Base-by-base conservation (phyloP, 225 moss, liverwort and hornwort genomes). In the Physcomitrium patens region DNA sequence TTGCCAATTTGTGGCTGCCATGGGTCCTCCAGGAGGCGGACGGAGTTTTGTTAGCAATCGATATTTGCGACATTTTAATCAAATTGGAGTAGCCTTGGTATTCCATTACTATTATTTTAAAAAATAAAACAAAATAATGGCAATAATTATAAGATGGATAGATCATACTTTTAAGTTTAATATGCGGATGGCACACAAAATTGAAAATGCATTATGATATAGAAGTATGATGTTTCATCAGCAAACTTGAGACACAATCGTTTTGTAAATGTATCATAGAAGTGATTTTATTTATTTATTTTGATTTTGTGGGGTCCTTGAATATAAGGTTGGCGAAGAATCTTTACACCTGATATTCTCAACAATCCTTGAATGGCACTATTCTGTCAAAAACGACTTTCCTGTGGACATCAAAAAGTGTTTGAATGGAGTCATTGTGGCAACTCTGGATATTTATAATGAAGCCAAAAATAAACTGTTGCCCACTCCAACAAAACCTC, bases 21-120 rank as follows among this genome's bases (percentile, higher is more conserved):
- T 96, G 96, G 96, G 96, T 54, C 90, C 94, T 41, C 92, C 94
- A 11, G 91, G 96, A 60, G 96, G 96, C 74, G 94, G 96, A 28
- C 75, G 94, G 46, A 92, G 92, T 75, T 75, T 92, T 76, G 94
- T 96, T 8, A 92, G 86, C 5, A 90, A 93, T 76, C 79, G 96
- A 76, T 96, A 92, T 78, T 57, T 93, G 68, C 82, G 96, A 24
- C 96, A 96, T 59, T 96, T 86, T 74, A 96, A 96, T 63, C 89
- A 90, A 78, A 87, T 96, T 69, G 96, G 92, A 50, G 68, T 94
- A 65, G 80, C 96, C 41, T 82, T 86, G 85, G 96, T 83, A 79
- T 0, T 24, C 37, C n/a, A 0, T 22, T 46, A 24, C 47, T 2
- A 0, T 13, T 9, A 0, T 8, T n/a, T n/a, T n/a, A n/a, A n/a